phyloP scores from a whole-genome alignment of 192 early-diverging fungal species.

The Coemansia furcata region DNA sequence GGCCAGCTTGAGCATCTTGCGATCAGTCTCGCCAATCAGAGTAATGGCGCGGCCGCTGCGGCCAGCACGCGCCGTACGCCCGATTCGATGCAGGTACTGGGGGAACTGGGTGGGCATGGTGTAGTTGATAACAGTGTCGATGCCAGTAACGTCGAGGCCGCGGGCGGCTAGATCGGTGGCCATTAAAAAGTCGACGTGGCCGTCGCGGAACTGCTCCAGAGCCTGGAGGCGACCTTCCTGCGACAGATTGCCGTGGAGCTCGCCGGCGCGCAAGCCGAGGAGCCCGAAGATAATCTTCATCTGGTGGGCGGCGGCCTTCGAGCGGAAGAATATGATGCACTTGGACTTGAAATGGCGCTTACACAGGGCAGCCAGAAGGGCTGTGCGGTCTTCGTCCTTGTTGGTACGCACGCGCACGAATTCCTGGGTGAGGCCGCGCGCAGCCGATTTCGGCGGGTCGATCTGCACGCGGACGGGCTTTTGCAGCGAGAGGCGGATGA shows the following conservation, averaged over 20 bases:
- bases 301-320: constrained; percentile 93
- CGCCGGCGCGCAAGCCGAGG: constrained; percentile 80
- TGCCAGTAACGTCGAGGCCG: constrained; percentile 95
- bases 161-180: constrained; percentile 96
- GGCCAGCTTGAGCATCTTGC: constrained; percentile 88
- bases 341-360: constrained; percentile 72
- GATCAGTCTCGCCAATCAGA: constrained; percentile 89
- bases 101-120: constrained; percentile 92
- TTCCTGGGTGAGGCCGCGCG: constrained; percentile 81
- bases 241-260: constrained; percentile 93
- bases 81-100: constrained; percentile 94
- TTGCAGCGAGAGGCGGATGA: constrained; percentile 89
- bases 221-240: constrained; percentile 90
- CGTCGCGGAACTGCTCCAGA: constrained; percentile 86
- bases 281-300: constrained; percentile 98
- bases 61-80: constrained; percentile 93
- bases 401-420: constrained; percentile 90
- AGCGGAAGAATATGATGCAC: constrained; percentile 91
- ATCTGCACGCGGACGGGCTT: constrained; percentile 88
- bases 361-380: constrained; percentile 84
- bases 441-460: constrained; percentile 76
- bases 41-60: constrained; percentile 84
- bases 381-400: constrained; percentile 82
- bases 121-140: constrained; percentile 98
- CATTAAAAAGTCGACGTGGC: constrained; percentile 82